Evolutionary conservation across 2,329 filamentous ascomycete species (phyloP).

Genomic region (Cladophialophora psammophila): DNA sequence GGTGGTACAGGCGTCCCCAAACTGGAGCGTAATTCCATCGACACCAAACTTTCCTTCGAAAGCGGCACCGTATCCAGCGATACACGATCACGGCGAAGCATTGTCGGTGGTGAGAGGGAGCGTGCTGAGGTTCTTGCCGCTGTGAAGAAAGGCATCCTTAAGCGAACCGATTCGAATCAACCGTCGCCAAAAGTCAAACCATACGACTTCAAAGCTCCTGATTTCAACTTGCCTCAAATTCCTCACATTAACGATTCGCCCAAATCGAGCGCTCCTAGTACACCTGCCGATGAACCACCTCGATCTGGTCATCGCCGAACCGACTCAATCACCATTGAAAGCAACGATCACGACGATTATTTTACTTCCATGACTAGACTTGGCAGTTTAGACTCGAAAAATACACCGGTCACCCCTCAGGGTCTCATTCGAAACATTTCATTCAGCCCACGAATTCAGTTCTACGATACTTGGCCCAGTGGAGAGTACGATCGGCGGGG

Average conservation of each 20-base stretch:
- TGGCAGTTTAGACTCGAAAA: slow-evolving; percentile 74
- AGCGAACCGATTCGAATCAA: slow-evolving; percentile 73
- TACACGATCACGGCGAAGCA: slow-evolving; percentile 76
- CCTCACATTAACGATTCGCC: slow-evolving; percentile 77
- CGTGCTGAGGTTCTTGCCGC: slow-evolving; percentile 89
- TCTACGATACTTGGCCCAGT: slow-evolving; percentile 95
- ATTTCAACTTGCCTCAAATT: slow-evolving; percentile 67
- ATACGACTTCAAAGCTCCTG: slow-evolving; percentile 61
- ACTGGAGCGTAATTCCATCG: slow-evolving; percentile 81
- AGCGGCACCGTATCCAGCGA: slow-evolving; percentile 52
- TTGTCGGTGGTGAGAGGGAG: slow-evolving; percentile 87
- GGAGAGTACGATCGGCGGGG: slow-evolving; percentile 95
- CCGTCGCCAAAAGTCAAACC: slow-evolving; percentile 73
- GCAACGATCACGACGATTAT: slow-evolving; percentile 94
- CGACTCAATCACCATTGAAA: slow-evolving; percentile 76
- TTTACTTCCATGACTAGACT: slow-evolving; percentile 77
- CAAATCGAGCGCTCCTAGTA: slow-evolving; percentile 84
- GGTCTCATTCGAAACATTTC: slow-evolving; percentile 69
- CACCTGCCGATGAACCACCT: slow-evolving; percentile 73
- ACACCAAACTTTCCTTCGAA: slow-evolving; percentile 59
- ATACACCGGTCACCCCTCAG: slow-evolving; percentile 79
- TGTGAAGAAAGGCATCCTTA: slow-evolving; percentile 94
- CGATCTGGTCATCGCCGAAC: slow-evolving; percentile 67
- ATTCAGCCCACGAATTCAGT: slow-evolving; percentile 92
- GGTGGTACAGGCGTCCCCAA: slow-evolving; percentile 84